Evolutionary conservation across 2,329 filamentous ascomycete genomes (phyloP), one percentile per base, ranked within the genome.

Genomic region (Trichoderma sp.): DNA sequence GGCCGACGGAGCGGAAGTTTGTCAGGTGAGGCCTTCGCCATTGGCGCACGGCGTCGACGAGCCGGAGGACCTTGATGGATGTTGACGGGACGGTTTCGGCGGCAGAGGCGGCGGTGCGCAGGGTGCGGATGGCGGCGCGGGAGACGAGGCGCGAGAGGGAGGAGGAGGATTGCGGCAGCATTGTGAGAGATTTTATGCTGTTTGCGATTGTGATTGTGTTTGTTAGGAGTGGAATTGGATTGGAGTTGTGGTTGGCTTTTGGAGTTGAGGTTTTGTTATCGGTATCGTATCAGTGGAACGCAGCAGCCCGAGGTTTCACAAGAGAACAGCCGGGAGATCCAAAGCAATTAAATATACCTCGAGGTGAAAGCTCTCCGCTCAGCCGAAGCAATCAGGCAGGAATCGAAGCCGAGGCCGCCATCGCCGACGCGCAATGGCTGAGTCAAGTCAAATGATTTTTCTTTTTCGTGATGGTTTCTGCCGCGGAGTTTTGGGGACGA

Each of bases 1-100:
- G 91, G 76, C 93, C 95, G 75, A 99, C 92, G 62, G 92, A 92
- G 75, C 93, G 91, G 79, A 93, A 90, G 80, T 91, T 88, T 76
- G 91, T 85, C 45, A 91, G 85, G 76, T 95, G 91, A 56, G 91
- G 89, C 27, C 87, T 88, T 45, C 95, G 91, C 87, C 93, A 93
- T 79, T 88, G 84, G 53, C 94, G 93, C 69, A 98, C 87, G 12
- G 91, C 87, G 16, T 91, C 86, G 76, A 97, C 91, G 83, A 94
- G 90, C 80, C 94, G 94, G 82, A 97, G 93, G 80, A 98, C 84
- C 76, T 90, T 90, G 78, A 95, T 93, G 4, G 88, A 85, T 5
- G 89, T 88, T 45, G 87, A 87, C 11, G 91, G 88, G 75, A 92
- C 86, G 3, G 85, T 88, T 76, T 89, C 87, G 79, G 78, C 78